Evolutionary conservation across 78 protist species (phyloP).

Genomic region (Chrysochromulina parva): DNA sequence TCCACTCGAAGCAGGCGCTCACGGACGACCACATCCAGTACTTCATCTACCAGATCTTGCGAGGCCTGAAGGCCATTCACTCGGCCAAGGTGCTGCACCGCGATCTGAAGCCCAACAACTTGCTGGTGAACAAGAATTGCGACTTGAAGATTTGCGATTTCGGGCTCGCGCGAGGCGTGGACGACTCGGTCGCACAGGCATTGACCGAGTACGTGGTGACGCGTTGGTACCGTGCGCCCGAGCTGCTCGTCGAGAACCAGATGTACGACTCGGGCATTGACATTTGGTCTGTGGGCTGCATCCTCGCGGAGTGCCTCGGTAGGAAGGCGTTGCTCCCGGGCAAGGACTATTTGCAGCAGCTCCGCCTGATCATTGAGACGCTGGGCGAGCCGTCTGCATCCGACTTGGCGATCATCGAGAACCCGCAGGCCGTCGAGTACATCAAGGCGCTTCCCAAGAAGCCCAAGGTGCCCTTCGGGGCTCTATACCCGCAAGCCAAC

Average conservation of each 20-base stretch:
- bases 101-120: slow-evolving; percentile 89
- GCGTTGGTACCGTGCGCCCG: slow-evolving; percentile 86
- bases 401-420: not conserved
- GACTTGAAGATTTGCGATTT: slow-evolving; percentile 68
- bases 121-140: slow-evolving; percentile 94
- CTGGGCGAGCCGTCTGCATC: not conserved
- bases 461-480: not conserved
- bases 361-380: slow-evolving; percentile 16
- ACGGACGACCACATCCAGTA: slow-evolving; percentile 94
- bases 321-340: slow-evolving; percentile 37
- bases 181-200: not conserved
- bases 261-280: slow-evolving; percentile 42
- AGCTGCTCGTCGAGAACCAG: slow-evolving; percentile 49
- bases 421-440: slow-evolving; percentile 21
- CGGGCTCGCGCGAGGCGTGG: slow-evolving; percentile 34
- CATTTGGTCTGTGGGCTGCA: slow-evolving; percentile 77
- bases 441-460: slow-evolving; percentile 20
- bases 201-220: slow-evolving; percentile 47
- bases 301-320: slow-evolving; percentile 59
- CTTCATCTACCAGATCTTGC: slow-evolving; percentile 82
- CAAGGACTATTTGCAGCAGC: slow-evolving; percentile 36
- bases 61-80: slow-evolving; percentile 89
- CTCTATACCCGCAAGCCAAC: slow-evolving; percentile 31
- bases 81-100: slow-evolving; percentile 86
- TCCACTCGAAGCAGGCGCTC: slow-evolving; percentile 81